Conservation (phyloP, 179 eudicot genomes). For the Beta corolliflora region DNA sequence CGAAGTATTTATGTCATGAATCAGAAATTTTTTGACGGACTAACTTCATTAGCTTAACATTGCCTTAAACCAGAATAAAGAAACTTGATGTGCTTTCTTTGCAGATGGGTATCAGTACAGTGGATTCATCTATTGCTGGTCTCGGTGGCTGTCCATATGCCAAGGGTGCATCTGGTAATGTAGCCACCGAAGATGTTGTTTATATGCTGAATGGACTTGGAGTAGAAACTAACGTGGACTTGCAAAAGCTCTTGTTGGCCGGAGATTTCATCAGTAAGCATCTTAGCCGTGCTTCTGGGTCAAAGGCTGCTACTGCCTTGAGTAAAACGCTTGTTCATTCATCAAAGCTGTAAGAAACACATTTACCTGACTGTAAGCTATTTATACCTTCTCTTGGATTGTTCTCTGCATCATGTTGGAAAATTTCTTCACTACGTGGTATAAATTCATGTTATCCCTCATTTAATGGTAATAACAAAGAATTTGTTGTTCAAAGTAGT, state of each 20-base stretch:
- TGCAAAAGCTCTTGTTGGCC: slow-evolving; percentile 63
- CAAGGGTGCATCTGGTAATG: slow-evolving; percentile 90
- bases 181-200: slow-evolving; percentile 84
- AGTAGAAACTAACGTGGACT: slow-evolving; percentile 60
- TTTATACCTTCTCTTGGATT: background rate
- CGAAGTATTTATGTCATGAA: background rate
- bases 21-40: background rate
- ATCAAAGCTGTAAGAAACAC: slow-evolving; percentile 61
- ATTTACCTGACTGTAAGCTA: slow-evolving; percentile 20
- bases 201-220: slow-evolving; percentile 78
- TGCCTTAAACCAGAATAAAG: background rate
- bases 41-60: too few relatives aligned
- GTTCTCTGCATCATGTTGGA: background rate
- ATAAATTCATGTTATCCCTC: background rate
- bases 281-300: slow-evolving; percentile 63
- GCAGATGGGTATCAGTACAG: slow-evolving; percentile 74
- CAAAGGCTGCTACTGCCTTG: slow-evolving; percentile 72
- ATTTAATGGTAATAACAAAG: background rate
- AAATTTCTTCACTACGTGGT: background rate
- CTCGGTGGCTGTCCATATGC: slow-evolving; percentile 95
- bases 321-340: slow-evolving; percentile 44
- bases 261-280: slow-evolving; percentile 72
- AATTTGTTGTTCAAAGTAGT: background rate
- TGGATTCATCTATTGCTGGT: slow-evolving; percentile 78
- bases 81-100: background rate